phyloP scores from a whole-genome alignment of 2,329 filamentous ascomycete genomes.

The Grosmannia huntii region DNA sequence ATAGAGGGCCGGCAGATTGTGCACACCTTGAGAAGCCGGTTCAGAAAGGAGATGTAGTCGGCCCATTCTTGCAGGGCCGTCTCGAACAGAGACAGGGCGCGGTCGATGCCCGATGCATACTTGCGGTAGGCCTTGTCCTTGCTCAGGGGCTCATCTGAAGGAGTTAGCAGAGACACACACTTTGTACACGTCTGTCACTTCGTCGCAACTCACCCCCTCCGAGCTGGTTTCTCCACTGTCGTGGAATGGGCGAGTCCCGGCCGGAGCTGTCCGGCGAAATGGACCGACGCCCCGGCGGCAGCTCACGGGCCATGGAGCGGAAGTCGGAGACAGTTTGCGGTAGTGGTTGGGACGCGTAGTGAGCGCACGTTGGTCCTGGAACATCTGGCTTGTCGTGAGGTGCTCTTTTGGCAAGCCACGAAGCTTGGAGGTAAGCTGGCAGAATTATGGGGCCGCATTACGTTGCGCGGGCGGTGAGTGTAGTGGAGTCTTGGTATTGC shows the following conservation, averaged over 20 bases:
- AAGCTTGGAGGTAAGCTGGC: constrained; percentile 4
- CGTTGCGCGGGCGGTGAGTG: neutral
- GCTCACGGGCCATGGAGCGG: constrained; percentile 48
- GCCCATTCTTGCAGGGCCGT: constrained; percentile 95
- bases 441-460: constrained; percentile 1
- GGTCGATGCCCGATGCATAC: constrained; percentile 80
- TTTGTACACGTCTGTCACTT: neutral
- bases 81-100: constrained; percentile 81
- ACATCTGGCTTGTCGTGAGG: neutral
- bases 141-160: constrained; percentile 37
- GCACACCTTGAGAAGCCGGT: constrained; percentile 69
- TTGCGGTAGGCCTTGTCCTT: constrained; percentile 66
- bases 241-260: constrained; percentile 60
- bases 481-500: neutral
- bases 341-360: neutral
- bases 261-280: constrained; percentile 75
- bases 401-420: neutral
- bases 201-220: constrained; percentile 52
- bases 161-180: constrained; percentile 3
- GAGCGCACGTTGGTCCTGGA: neutral
- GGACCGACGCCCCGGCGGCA: constrained; percentile 41
- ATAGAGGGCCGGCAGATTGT: neutral
- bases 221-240: constrained; percentile 65
- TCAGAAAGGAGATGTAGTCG: constrained; percentile 96
- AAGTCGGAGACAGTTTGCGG: constrained; percentile 9